Evolutionary conservation across 108 stramenopile genomes (phyloP), one percentile per base, ranked within the genome.

Genomic region (Parietichytrium sp.): DNA sequence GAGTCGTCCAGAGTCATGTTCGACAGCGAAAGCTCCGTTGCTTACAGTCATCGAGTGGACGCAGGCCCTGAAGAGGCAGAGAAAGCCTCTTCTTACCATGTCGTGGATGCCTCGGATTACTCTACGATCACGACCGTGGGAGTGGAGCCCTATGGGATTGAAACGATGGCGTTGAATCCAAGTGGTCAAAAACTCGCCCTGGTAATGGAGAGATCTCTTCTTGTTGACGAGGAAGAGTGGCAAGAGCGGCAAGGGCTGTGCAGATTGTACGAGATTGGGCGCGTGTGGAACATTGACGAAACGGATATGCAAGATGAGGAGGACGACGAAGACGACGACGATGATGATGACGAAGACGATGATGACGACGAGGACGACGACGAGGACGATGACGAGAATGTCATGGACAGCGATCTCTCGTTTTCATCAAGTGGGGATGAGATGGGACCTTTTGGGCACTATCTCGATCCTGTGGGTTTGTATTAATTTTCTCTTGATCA

Each of bases 21-120:
- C 20, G 61, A 72, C 61, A 72, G 42, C 10, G 25, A 33, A 8
- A 72, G 61, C 61, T 72, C 61, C 6, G 61, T 72, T 6, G 61
- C 61, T 0, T 72, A 72, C 61, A 72, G 61, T 42, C 45, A 72
- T 42, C n/a, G n/a, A n/a, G n/a, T n/a, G n/a, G n/a, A n/a, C n/a
- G n/a, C n/a, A n/a, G n/a, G n/a, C n/a, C n/a, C n/a, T n/a, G n/a
- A n/a, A n/a, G n/a, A n/a, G n/a, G n/a, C n/a, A n/a, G n/a, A n/a
- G n/a, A n/a, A n/a, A n/a, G n/a, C n/a, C n/a, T n/a, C n/a, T n/a
- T n/a, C n/a, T n/a, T 72, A 72, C 61, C 36, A 33, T 33, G 61
- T 72, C 6, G 45, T 42, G 12, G 61, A 72, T 2, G 61, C 61
- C 38, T 72, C 61, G 8, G 61, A 72, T 42, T 72, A 72, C 42